phyloP scores from a whole-genome alignment of 108 stramenopile species.

The Nitzschia putrida region DNA sequence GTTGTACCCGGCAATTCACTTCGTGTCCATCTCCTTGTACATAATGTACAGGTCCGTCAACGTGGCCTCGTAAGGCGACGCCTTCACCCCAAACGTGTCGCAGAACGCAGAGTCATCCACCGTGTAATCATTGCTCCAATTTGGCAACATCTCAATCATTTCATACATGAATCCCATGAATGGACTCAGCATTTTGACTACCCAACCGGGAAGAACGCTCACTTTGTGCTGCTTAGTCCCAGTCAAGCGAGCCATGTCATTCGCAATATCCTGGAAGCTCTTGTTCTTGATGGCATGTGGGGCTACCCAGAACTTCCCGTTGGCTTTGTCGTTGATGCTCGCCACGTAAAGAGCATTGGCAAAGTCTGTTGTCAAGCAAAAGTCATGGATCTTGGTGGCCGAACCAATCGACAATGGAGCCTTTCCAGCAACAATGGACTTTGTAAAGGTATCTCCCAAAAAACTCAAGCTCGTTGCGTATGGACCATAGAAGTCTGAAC shows the following conservation, averaged over 20 bases:
- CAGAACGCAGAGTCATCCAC: constrained; percentile 41
- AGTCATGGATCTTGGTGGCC: constrained; percentile 24
- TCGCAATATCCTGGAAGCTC: constrained; percentile 26
- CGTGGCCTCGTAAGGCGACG: constrained; percentile 35
- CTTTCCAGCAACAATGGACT: constrained; percentile 21
- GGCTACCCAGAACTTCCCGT: constrained; percentile 35
- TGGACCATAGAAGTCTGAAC: constrained; percentile 40
- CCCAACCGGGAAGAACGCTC: constrained; percentile 1
- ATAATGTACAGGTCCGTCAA: constrained; percentile 17
- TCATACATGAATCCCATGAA: constrained; percentile 35
- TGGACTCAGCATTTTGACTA: constrained; percentile 10
- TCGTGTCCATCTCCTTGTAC: constrained; percentile 8
- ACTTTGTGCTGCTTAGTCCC: constrained; percentile 12
- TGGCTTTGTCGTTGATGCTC: constrained; percentile 21
- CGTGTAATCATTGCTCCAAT: constrained; percentile 40
- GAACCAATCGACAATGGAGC: constrained; percentile 35
- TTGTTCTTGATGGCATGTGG: constrained; percentile 37
- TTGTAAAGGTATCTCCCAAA: constrained; percentile 40
- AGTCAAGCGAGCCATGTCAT: constrained; percentile 21
- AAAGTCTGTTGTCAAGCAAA: constrained; percentile 31
- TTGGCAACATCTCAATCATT: constrained; percentile 38
- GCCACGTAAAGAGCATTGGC: constrained; percentile 31
- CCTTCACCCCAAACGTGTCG: constrained; percentile 25
- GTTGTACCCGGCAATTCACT: too few relatives aligned
- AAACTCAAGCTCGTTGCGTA: constrained; percentile 17